Conservation (phyloP, 2,329 filamentous ascomycete species). For the Fusarium metavorans region DNA sequence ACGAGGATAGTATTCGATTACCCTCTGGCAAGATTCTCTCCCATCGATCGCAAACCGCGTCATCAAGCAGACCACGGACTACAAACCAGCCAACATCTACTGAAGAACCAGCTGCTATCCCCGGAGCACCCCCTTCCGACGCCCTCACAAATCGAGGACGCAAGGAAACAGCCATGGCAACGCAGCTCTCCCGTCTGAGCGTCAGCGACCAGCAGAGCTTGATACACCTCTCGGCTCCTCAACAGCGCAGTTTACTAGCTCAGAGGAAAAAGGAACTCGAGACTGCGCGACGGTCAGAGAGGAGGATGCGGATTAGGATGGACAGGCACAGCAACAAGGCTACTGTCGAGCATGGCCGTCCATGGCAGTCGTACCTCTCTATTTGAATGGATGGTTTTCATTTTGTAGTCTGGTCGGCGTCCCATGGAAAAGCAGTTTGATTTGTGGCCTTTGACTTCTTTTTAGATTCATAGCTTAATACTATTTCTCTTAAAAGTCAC, state of each 20-base stretch:
- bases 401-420: not conserved
- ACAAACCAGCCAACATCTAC: not conserved
- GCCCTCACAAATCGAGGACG: conserved; percentile 13
- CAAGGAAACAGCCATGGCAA: conserved; percentile 14
- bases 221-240: conserved; percentile 26
- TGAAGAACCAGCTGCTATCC: not conserved
- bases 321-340: conserved; percentile 30
- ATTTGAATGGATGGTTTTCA: not conserved
- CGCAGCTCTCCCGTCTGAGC: conserved; percentile 21
- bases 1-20: not conserved
- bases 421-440: not conserved
- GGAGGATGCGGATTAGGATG: conserved; percentile 12
- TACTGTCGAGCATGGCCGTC: conserved; percentile 18
- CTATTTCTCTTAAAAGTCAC: not conserved
- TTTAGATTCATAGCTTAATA: not conserved
- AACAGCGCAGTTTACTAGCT: conserved; percentile 25
- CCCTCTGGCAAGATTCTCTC: conserved; percentile 8
- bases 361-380: not conserved
- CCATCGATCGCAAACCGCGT: not conserved
- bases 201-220: conserved; percentile 35
- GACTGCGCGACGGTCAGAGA: conserved; percentile 2
- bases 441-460: not conserved
- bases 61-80: not conserved
- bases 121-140: fast-evolving
- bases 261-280: conserved; percentile 33